Evolutionary conservation across 495 filamentous ascomycete genomes (phyloP), one percentile per base, ranked within the genome.

Genomic region (Podospora fimiseda): DNA sequence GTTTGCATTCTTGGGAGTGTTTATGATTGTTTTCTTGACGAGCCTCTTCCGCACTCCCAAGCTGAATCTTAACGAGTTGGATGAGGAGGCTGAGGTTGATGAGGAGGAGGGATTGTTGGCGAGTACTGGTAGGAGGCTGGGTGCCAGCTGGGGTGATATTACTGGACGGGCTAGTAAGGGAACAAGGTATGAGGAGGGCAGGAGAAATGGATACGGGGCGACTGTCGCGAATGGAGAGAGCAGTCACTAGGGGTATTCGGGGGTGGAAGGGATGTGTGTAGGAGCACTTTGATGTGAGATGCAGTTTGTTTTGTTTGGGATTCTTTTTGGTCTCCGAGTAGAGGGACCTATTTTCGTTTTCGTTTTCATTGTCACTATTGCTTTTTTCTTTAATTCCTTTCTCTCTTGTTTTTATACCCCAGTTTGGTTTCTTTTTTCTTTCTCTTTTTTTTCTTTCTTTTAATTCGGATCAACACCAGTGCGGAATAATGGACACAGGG

Each of bases 21-120:
- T 93, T 70, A 62, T 94, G 7, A 70, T 94, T 48, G 80, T 93
- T 23, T 83, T 91, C 55, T 38, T 88, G 30, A 84, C 82, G 2
- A 81, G 85, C 2, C 69, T 96, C 1, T 81, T 98, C 72, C 81
- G 87, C 22, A 85, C 89, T 8, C 90, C 92, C 1, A 82, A 78
- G 60, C 63, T 94, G 27, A 76, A 94, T 57, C 74, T 88, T 45
- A 80, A 75, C 42, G 80, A 89, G 65, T 59, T 90, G 8, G 89
- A 95, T 56, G 88, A 90, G 53, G 92, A 96, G 70, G 83, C 88
- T 16, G 88, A 95, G 73, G 88, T 83, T n/a, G 91, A 89, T 11
- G 93, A 97, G 61, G 93, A 98, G 66, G 93, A 98, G 70, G 88
- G 89, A 2, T 70, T 98, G 50, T 72, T 98, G 27, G 87, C 87